Evolutionary conservation across 2,329 filamentous ascomycete species (phyloP).

Genomic region (Penicillium sclerotiorum): DNA sequence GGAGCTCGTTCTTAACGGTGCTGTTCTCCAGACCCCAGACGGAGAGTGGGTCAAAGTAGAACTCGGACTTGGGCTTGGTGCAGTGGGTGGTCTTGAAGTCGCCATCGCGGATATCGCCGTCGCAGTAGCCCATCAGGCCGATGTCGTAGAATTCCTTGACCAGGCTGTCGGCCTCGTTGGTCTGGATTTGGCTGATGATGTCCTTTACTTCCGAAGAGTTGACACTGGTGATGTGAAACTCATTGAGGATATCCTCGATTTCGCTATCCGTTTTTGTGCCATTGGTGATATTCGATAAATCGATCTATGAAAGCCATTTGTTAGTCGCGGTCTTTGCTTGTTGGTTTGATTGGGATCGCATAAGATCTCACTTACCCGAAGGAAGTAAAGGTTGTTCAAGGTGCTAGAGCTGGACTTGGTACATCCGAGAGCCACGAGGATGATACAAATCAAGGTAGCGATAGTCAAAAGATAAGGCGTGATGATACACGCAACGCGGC

Average conservation of each 20-base stretch:
- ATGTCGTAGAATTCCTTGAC: slow-evolving; percentile 79
- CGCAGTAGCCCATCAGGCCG: slow-evolving; percentile 86
- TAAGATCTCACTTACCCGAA: slow-evolving; percentile 46
- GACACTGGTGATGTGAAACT: slow-evolving; percentile 36
- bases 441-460: slow-evolving; percentile 70
- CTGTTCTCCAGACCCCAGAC: slow-evolving; percentile 60
- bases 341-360: neutral
- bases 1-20: slow-evolving; percentile 64
- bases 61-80: slow-evolving; percentile 71
- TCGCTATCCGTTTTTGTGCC: slow-evolving; percentile 35
- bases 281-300: slow-evolving; percentile 63
- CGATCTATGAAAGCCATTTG: slow-evolving; percentile 47
- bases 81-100: slow-evolving; percentile 61
- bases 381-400: slow-evolving; percentile 59
- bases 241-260: slow-evolving; percentile 35
- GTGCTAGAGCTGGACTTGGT: slow-evolving; percentile 53
- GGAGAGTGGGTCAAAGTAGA: slow-evolving; percentile 73
- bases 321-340: neutral
- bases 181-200: slow-evolving; percentile 36
- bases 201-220: slow-evolving; percentile 42
- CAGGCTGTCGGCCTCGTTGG: slow-evolving; percentile 49
- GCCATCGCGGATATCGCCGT: slow-evolving; percentile 58
- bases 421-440: slow-evolving; percentile 61
- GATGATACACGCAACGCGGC: slow-evolving; percentile 82
- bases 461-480: slow-evolving; percentile 82